phyloP scores from a whole-genome alignment of 306 rosid genomes.

The Prunus dulcis region DNA sequence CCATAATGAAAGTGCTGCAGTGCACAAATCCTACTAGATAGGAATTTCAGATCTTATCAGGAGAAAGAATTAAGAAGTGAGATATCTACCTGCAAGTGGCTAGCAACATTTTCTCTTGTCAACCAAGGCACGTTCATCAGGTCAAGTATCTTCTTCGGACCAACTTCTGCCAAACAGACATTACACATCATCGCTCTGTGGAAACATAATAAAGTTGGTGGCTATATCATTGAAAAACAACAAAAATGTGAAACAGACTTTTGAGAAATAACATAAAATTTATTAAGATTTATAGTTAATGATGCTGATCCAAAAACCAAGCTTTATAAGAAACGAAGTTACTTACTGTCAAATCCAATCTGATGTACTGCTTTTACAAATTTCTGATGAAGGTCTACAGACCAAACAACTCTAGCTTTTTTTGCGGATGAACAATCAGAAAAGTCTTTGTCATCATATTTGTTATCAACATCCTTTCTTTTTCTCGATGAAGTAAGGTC shows the following conservation, averaged over 20 bases:
- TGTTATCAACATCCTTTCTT: slow-evolving; percentile 69
- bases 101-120: slow-evolving; percentile 93
- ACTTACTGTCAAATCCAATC: slow-evolving; percentile 95
- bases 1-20: background rate
- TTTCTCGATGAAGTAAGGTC: slow-evolving; percentile 58
- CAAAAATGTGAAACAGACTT: slow-evolving; percentile 1
- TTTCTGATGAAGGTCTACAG: slow-evolving; percentile 96
- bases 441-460: slow-evolving; percentile 66
- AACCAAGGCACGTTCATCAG: slow-evolving; percentile 94
- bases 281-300: background rate
- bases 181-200: slow-evolving; percentile 39
- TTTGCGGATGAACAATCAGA: slow-evolving; percentile 66
- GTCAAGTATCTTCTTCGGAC: slow-evolving; percentile 93
- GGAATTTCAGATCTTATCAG: background rate
- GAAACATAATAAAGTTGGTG: slow-evolving; percentile 26
- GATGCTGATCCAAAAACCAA: slow-evolving; percentile 12
- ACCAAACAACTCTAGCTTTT: slow-evolving; percentile 97
- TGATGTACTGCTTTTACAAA: slow-evolving; percentile 94
- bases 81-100: slow-evolving; percentile 88
- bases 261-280: slow-evolving; percentile 1
- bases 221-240: slow-evolving; percentile 26
- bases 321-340: slow-evolving; percentile 7
- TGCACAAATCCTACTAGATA: background rate
- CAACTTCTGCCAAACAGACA: slow-evolving; percentile 88
- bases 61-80: slow-evolving; percentile 12